Conservation (phyloP, 371 early-diverging fungal genomes). For the Lichtheimia ornata region DNA sequence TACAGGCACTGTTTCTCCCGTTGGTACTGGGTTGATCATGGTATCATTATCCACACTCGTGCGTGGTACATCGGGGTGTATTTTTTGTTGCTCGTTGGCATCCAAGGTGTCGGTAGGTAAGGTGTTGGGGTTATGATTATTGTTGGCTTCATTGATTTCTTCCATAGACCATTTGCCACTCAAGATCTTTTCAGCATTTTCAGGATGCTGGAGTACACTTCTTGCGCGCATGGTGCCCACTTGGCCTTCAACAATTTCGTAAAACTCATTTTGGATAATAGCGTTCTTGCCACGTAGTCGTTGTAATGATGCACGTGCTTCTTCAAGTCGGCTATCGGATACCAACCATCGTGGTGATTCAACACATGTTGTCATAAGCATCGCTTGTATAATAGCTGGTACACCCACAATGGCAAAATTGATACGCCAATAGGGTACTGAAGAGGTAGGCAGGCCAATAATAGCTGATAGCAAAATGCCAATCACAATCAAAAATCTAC, state of each 20-base stretch:
- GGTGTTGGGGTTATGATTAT: not conserved
- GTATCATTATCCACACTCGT: slow-evolving; percentile 1
- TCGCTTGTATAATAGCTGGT: slow-evolving; percentile 67
- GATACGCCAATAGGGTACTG: slow-evolving; percentile 68
- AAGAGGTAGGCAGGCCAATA: slow-evolving; percentile 58
- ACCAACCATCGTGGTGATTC: slow-evolving; percentile 78
- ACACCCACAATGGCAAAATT: slow-evolving; percentile 63
- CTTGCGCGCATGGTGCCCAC: slow-evolving; percentile 28
- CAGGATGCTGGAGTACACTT: slow-evolving; percentile 34
- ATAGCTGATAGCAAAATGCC: slow-evolving; percentile 73
- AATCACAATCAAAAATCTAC: slow-evolving; percentile 64
- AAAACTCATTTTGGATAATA: slow-evolving; percentile 55
- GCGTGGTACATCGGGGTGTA: slow-evolving; percentile 1
- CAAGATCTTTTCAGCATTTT: slow-evolving; percentile 2
- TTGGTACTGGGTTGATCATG: not conserved
- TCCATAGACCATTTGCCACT: too few relatives aligned
- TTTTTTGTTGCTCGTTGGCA: slow-evolving; percentile 2
- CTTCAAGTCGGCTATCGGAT: slow-evolving; percentile 51
- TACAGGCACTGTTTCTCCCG: not conserved
- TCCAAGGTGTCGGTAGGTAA: not conserved
- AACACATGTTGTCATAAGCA: slow-evolving; percentile 68
- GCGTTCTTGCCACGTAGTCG: slow-evolving; percentile 48
- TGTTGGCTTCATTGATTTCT: too few relatives aligned
- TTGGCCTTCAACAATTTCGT: slow-evolving; percentile 54
- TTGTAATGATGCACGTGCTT: slow-evolving; percentile 53